Percentiles rank a stretch among this genome's conserved stretches.
phyloP scores from a whole-genome alignment of 169 alveolate genomes.

The Eimeria maxima region DNA sequence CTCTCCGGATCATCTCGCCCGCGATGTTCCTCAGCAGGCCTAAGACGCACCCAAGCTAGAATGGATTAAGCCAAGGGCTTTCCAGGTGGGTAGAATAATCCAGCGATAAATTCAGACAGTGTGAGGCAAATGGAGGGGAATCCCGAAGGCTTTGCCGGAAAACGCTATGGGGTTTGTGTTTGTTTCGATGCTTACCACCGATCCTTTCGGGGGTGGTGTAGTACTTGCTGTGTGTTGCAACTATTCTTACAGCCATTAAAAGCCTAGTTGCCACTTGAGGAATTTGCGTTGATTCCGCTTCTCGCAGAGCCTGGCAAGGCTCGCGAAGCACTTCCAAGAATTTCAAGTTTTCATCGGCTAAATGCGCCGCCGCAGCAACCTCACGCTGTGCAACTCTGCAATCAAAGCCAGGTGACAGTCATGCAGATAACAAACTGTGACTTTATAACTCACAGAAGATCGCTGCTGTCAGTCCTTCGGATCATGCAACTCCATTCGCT shows the following conservation, averaged over 20 bases:
- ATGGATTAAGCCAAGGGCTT: background rate
- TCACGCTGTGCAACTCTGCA: constrained; percentile 90
- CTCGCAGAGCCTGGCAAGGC: constrained; percentile 93
- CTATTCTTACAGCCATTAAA: constrained; percentile 94
- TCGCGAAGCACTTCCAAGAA: constrained; percentile 92
- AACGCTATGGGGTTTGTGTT: background rate
- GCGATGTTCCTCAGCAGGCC: constrained; percentile 95
- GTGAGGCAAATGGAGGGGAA: background rate
- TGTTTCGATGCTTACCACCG: constrained; percentile 77
- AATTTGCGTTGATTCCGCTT: constrained; percentile 93
- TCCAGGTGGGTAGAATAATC: too few species aligned
- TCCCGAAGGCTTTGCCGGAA: background rate
- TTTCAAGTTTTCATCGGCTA: constrained; percentile 93
- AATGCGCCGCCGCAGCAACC: constrained; percentile 91
- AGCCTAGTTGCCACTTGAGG: constrained; percentile 93
- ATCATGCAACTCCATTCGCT: background rate
- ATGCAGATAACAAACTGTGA: background rate
- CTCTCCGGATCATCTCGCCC: constrained; percentile 94
- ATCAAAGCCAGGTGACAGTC: background rate
- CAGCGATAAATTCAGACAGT: background rate
- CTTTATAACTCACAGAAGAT: background rate
- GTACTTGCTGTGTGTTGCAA: constrained; percentile 93
- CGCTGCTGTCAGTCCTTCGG: background rate
- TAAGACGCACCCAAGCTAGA: constrained; percentile 67
- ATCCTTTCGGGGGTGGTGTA: constrained; percentile 94